These are phyloP conservation scores for Chaetoscypha palmicola DNA, from an alignment of 2,329 filamentous ascomycete genomes.

Conservation along the genomic window DNA sequence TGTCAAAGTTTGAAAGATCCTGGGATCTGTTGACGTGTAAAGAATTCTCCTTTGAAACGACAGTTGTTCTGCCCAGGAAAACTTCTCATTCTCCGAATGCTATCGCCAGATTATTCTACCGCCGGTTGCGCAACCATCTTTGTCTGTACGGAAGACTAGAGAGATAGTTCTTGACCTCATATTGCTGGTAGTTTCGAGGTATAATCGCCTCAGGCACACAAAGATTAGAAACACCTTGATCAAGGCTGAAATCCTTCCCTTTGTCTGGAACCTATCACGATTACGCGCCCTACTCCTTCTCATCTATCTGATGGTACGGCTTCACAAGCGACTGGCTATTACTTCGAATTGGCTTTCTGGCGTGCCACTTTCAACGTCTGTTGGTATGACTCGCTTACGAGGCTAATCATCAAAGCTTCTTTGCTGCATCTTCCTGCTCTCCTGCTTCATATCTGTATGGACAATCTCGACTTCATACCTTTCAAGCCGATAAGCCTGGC, in stretches of 20 bases:
- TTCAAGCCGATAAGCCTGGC: slow-evolving; percentile 13
- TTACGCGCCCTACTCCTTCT: slow-evolving; percentile 19
- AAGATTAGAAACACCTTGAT: slow-evolving; percentile 15
- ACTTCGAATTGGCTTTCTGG: slow-evolving; percentile 5
- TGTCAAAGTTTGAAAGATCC: not conserved
- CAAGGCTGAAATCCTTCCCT: slow-evolving; percentile 8
- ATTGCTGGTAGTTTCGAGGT: no score
- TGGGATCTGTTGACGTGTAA: slow-evolving; percentile 1
- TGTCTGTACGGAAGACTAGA: no score
- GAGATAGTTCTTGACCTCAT: not conserved
- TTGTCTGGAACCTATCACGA: slow-evolving; percentile 15
- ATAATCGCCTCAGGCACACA: no score
- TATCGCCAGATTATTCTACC: slow-evolving; percentile 1
- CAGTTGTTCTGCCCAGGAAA: no score
- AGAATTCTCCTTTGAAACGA: slow-evolving; percentile 3
- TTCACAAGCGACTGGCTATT: slow-evolving; percentile 11
- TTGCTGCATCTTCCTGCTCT: no score
- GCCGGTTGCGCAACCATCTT: not conserved
- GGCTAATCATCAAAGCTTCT: slow-evolving; percentile 1
- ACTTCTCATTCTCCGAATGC: no score
- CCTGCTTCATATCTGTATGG: slow-evolving; percentile 12
- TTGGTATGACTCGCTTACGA: slow-evolving; percentile 11
- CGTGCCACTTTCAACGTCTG: slow-evolving; percentile 4
- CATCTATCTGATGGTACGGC: slow-evolving; percentile 13
- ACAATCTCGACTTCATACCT: not conserved